phyloP scores from a whole-genome alignment of 176 grass and related monocot species.

The Cenchrus purpureus region DNA sequence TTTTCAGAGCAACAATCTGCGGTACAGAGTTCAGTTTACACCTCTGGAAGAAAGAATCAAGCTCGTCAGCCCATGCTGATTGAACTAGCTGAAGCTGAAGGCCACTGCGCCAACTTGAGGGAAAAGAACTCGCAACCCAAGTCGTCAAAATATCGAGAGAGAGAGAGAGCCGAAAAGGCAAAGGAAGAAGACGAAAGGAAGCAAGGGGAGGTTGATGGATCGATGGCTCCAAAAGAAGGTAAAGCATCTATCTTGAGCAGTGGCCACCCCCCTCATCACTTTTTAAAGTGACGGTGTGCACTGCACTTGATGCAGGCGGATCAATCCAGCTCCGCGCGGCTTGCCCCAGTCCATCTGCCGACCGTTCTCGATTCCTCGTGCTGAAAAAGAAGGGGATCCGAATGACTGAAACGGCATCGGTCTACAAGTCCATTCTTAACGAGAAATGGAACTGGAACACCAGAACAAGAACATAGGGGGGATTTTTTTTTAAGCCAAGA shows the following conservation, averaged over 20 bases:
- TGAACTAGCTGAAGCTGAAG: too few species aligned
- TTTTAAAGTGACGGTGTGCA: constrained; percentile 37
- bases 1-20: background rate
- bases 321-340: background rate
- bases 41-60: background rate
- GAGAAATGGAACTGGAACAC: too few species aligned
- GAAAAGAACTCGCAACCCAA: background rate
- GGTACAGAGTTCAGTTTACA: background rate
- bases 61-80: background rate
- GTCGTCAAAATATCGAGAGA: background rate
- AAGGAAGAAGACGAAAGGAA: background rate
- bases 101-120: background rate
- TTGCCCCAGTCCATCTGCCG: too few species aligned
- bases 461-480: too few species aligned
- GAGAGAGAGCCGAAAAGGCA: background rate
- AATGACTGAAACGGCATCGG: too few species aligned
- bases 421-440: too few species aligned
- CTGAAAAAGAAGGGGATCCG: too few species aligned
- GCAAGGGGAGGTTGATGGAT: background rate
- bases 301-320: background rate
- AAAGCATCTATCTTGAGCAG: constrained; percentile 50
- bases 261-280: background rate
- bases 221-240: constrained; percentile 54
- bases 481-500: too few species aligned
- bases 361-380: background rate